Base-by-base conservation (phyloP, 2,329 filamentous ascomycete genomes). In the Ceratocystis cubensis region DNA sequence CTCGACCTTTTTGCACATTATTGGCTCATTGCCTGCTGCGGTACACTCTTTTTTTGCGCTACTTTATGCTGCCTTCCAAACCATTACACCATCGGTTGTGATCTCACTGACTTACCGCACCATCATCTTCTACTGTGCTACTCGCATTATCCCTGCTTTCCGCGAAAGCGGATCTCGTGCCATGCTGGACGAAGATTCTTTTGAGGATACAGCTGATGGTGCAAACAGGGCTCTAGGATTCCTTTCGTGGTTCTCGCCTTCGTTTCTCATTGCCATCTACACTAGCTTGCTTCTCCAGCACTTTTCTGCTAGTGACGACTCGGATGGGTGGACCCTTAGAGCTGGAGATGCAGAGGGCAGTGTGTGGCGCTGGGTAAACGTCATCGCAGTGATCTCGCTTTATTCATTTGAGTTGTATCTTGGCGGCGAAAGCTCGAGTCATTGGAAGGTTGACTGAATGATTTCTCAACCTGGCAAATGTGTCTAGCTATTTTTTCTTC, bases 221-320 rank as follows among this genome's bases (percentile, higher is more conserved):
- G 90, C 91, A 25, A 89, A 86, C 71, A 88, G 87, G 71, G 79
- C 96, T 5, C 78, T 97, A 17, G 89, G 88, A 0, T 84, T 96
- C 70, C 79, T 97, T 50, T 94, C 88, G 71, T 96, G 92, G 85
- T 97, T 96, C 77, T 94, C 90, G 20, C 93, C 94, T 0, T 95
- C 89, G 28, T 95, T 97, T 66, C 81, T 99, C 65, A 93, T 99
- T 69, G 89, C 94, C 3, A 92, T 97, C 37, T 99, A 99, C 76
- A 99, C 94, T 1, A 96, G 92, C 75, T 78, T 99, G 63, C 78
- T 99, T 44, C 87, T 97, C 79, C 94, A 97, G 75, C 94, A 99
- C 75, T 97, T 99, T 73, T 89, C 91, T 4, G 87, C 88, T 10
- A 88, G 81, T 64, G 84, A 88, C 69, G 85, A 84, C 1, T 82